These are phyloP conservation scores for Bipolaris zeicola DNA, from an alignment of 2,329 filamentous ascomycete species.

Conservation along the genomic window DNA sequence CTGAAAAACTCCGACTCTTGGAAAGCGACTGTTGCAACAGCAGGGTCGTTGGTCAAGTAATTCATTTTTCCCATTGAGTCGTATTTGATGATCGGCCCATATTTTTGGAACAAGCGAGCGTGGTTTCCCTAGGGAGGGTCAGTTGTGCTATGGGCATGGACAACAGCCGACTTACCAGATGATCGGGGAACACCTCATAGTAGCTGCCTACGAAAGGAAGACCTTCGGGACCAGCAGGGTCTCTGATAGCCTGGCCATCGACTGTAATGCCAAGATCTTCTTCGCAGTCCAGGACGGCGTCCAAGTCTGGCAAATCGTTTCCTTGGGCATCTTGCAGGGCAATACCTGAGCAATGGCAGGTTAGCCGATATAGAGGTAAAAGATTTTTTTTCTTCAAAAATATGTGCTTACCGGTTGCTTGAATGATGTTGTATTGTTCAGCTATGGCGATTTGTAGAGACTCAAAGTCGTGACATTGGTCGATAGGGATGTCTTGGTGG, in stretches of 20 bases:
- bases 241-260: conserved; percentile 15
- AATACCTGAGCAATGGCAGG: conserved; percentile 1
- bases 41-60: conserved; percentile 20
- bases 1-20: conserved; percentile 20
- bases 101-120: conserved; percentile 19
- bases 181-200: conserved; percentile 22
- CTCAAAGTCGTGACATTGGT: conserved; percentile 23
- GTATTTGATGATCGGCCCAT: conserved; percentile 18
- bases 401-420: conserved; percentile 7
- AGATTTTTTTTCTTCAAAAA: no score
- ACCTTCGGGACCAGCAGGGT: conserved; percentile 16
- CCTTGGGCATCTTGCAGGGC: conserved; percentile 20
- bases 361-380: background rate
- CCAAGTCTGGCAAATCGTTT: conserved; percentile 14
- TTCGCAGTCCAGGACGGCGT: conserved; percentile 20
- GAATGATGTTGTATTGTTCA: conserved; percentile 23
- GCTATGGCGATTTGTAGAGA: conserved; percentile 21
- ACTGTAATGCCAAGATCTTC: conserved; percentile 20
- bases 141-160: background rate
- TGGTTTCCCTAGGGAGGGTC: conserved; percentile 15
- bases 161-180: conserved; percentile 13
- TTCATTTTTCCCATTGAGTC: conserved; percentile 15
- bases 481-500: conserved; percentile 22
- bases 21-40: conserved; percentile 16
- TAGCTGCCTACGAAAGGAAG: conserved; percentile 22